phyloP scores from a whole-genome alignment of 768 basidiomycete genomes.

The Mycena rebaudengoi region DNA sequence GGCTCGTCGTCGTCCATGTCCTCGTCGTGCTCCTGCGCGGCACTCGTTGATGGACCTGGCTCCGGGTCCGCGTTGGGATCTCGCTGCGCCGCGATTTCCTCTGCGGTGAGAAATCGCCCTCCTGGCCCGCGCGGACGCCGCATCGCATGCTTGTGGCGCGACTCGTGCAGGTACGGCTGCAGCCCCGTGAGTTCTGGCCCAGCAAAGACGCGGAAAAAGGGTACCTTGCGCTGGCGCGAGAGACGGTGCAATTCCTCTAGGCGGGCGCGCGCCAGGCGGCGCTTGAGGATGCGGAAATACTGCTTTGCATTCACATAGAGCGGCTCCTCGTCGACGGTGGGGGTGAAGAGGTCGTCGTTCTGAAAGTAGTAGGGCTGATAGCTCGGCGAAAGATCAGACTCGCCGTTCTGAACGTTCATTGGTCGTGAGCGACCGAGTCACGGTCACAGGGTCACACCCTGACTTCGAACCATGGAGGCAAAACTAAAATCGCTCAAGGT shows the following conservation, averaged over 20 bases:
- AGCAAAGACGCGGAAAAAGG: conserved; percentile 22
- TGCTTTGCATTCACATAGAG: conserved; percentile 99
- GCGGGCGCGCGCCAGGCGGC: conserved; percentile 88
- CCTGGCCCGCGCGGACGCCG: conserved; percentile 96
- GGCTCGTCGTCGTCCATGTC: conserved; percentile 53
- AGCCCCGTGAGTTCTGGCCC: conserved; percentile 5
- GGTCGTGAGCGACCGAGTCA: neutral
- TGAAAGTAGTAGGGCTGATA: conserved; percentile 31
- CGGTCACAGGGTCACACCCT: neutral
- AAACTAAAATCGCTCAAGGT: conserved; percentile 46
- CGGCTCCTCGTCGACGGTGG: conserved; percentile 89
- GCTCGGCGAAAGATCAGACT: conserved; percentile 21
- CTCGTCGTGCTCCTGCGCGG: conserved; percentile 44
- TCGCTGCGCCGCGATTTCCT: conserved; percentile 90
- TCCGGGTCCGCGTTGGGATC: conserved; percentile 45
- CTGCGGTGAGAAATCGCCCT: conserved; percentile 96
- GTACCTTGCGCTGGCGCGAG: conserved; percentile 91
- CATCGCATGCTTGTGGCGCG: conserved; percentile 98
- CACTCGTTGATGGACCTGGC: conserved; percentile 37
- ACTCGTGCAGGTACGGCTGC: conserved; percentile 98
- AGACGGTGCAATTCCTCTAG: conserved; percentile 94
- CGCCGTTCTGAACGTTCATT: conserved; percentile 3
- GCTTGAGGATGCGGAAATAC: conserved; percentile 97
- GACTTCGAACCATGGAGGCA: conserved; percentile 43
- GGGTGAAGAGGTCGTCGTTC: conserved; percentile 31